Evolutionary conservation across 371 early-diverging fungal species (phyloP), one percentile per base, ranked within the genome.

Genomic region (Rhizopus microsporus): DNA sequence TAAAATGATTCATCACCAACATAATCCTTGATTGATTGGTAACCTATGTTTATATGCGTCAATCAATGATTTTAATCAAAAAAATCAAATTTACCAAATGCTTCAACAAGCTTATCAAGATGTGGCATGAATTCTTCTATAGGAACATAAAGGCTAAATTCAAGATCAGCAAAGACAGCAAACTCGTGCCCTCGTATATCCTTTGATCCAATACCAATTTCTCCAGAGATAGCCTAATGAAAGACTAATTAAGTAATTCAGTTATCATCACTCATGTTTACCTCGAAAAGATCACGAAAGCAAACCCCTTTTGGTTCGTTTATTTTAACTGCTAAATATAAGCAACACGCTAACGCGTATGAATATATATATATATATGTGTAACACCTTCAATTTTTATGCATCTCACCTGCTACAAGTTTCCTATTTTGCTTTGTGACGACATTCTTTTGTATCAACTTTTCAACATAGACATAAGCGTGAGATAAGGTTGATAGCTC

Each of bases 391-490:
- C 3, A 13, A 29, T 30, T 47, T 23, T 23, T 23, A 23, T 23
- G 23, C 23, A 23, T 23, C 23, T 23, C 23, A 57, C 57, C 57
- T 34, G 51, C 57, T 12, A 58, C 2, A 2, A 53, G 52, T 45
- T 48, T 52, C 23, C 50, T 32, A 29, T 56, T 38, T 49, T 35
- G 34, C 44, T 51, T 34, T 30, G 47, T 59, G n/a, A 54, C 44
- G 30, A 43, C 29, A 53, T 75, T 77, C 66, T 87, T 87, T 33
- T 90, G 61, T 15, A 93, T 79, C 10, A 97, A 84, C 65, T 95
- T 97, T 67, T 97, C 97, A 74, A 96, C 91, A 67, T 93, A 97
- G 3, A 89, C 95, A 77, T 86, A 93, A 3, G 94, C 86, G 39
- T 84, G 80, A 0, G 97, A 95, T 12, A 95, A 85, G 38, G 88